Percentiles rank a stretch among this genome's conserved stretches.
These are phyloP conservation scores for Heteromeles arbutifolia DNA, from an alignment of 306 rosid genomes.

Conservation along the genomic window DNA sequence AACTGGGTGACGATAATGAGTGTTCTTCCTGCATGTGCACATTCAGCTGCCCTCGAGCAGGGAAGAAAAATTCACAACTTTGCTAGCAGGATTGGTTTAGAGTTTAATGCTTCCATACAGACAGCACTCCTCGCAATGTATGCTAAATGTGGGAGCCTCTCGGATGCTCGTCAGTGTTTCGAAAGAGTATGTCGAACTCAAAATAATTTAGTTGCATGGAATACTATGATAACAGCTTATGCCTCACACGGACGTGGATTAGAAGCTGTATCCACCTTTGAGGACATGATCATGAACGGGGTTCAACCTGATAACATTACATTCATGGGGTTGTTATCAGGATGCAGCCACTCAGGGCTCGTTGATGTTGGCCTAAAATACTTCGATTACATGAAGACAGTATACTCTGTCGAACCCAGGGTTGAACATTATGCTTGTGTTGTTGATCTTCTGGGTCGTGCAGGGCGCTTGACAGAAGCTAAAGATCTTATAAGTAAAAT, in stretches of 20 bases:
- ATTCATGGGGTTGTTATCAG: slow-evolving; percentile 21
- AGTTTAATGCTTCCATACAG: slow-evolving; percentile 5
- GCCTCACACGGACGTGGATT: slow-evolving; percentile 21
- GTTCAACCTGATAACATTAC: slow-evolving; percentile 21
- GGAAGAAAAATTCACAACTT: slow-evolving; percentile 15
- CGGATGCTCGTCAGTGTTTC: slow-evolving; percentile 15
- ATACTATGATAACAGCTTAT: slow-evolving; percentile 21
- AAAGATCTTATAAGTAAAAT: neutral
- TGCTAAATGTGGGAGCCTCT: slow-evolving; percentile 24
- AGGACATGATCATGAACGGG: slow-evolving; percentile 13
- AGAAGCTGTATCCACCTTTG: slow-evolving; percentile 19
- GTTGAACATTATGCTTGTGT: slow-evolving; percentile 23
- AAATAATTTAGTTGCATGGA: slow-evolving; percentile 13
- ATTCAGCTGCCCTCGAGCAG: slow-evolving; percentile 24
- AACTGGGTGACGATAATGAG: slow-evolving; percentile 27
- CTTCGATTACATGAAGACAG: slow-evolving; percentile 3
- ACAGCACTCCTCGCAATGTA: slow-evolving; percentile 27
- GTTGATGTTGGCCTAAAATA: slow-evolving; percentile 15
- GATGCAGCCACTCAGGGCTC: slow-evolving; percentile 27
- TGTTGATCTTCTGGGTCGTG: slow-evolving; percentile 24
- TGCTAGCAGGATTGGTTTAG: slow-evolving; percentile 14
- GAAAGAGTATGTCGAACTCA: neutral
- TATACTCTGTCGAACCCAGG: slow-evolving; percentile 10
- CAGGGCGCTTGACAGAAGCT: slow-evolving; percentile 22
- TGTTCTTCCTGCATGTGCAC: slow-evolving; percentile 27